Conservation (phyloP, 768 basidiomycete species). For the Chlorophyllum brunneum region DNA sequence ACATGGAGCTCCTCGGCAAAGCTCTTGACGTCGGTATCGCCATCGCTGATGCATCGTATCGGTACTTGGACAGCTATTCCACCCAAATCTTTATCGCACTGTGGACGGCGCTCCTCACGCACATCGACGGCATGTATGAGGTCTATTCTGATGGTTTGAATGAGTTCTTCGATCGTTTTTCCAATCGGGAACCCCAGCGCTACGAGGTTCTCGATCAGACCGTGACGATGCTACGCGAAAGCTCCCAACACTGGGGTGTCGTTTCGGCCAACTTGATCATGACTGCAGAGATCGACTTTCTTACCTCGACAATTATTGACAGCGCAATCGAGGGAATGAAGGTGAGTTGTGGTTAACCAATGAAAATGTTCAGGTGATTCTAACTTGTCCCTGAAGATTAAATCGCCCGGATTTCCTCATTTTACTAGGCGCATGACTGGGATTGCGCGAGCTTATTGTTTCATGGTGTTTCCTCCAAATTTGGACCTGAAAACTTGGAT, state of each 20-base stretch:
- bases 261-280: neutral
- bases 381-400: too few species aligned
- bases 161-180: neutral
- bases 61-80: neutral
- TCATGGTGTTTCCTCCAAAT: neutral
- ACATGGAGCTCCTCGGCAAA: neutral
- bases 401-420: neutral
- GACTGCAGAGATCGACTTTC: neutral
- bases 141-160: neutral
- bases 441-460: neutral
- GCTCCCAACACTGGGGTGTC: neutral
- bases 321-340: neutral
- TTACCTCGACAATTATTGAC: neutral
- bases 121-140: neutral
- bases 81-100: neutral
- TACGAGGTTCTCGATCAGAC: neutral
- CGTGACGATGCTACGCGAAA: neutral
- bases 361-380: too few species aligned
- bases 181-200: neutral
- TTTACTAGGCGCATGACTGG: neutral
- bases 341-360: too few species aligned
- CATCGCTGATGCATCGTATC: neutral
- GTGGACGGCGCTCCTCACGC: neutral
- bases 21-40: conserved; percentile 3
- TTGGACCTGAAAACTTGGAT: neutral